Evolutionary conservation across 2,329 filamentous ascomycete species (phyloP), one percentile per base, ranked within the genome.

Genomic region (Ascochyta lentis): DNA sequence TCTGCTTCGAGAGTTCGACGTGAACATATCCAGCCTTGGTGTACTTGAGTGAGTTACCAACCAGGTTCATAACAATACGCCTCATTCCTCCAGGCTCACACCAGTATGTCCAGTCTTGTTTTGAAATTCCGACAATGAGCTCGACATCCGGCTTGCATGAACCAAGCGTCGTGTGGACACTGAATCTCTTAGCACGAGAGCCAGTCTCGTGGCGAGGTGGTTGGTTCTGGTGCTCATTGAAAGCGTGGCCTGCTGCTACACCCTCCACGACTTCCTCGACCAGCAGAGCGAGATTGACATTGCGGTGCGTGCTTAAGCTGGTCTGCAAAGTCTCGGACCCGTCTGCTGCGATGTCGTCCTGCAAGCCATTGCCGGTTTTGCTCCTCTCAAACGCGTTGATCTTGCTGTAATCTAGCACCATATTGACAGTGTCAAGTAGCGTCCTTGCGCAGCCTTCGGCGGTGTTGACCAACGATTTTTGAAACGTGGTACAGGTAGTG

Each of bases 191-290:
- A n/a, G 26, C 33, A 13, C 38, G 16, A 19, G 22, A n/a, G 15
- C 8, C 16, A 5, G 40, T 26, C n/a, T 47, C 40, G 16, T 38
- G 12, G 9, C 24, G 40, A n/a, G 43, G 19, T 45, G 44, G 12
- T 39, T 34, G 27, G 22, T 24, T 66, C 9, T 59, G 52, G 9
- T 64, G 56, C 39, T 69, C 70, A 47, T 69, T 69, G 63, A 75
- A 76, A 2, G 70, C 64, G 31, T 83, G 79, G 0, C 82, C 82
- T 37, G 76, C 72, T 63, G 73, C 80, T 6, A 84, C 80, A 3
- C 82, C 80, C 57, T 84, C 81, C 3, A 84, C 76, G 0, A 81
- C 81, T 53, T 84, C 81, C 62, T 84, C 82, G 1, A 78, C 77
- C 10, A 84, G 60, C 3, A 78, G 70, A 15, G 78, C 76, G 0